A percentile compares a stretch with the other conserved stretches of the same genome.
These are phyloP conservation scores for Vitis hybrid DNA, from an alignment of 177 flowering plant genomes.

Conservation along the genomic window DNA sequence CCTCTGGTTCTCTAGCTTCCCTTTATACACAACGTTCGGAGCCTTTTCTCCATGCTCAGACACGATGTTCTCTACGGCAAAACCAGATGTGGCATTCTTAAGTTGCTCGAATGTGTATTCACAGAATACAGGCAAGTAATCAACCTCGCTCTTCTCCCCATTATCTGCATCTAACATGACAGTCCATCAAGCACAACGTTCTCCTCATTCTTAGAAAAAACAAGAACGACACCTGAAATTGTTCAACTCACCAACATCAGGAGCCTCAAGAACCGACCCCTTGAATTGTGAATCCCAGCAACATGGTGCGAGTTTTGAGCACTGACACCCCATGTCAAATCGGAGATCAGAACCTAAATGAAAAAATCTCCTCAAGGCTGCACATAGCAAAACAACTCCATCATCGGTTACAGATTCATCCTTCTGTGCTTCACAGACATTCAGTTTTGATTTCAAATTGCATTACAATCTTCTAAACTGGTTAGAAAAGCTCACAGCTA, in stretches of 20 bases:
- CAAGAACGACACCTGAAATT: not conserved
- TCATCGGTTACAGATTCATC: not conserved
- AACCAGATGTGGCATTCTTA: conserved; percentile 55
- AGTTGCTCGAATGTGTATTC: conserved; percentile 50
- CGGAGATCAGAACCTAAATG: not conserved
- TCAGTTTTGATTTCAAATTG: not conserved
- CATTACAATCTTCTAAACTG: not conserved
- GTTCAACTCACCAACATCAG: conserved; percentile 35
- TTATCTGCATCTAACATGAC: conserved; percentile 25
- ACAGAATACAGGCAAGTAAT: conserved; percentile 31
- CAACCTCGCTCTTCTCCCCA: conserved; percentile 30
- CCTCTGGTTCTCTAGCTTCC: conserved; percentile 50
- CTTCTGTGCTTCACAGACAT: not conserved
- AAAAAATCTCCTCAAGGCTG: not conserved
- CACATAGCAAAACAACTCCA: too few species aligned
- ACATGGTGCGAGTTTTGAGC: conserved; percentile 38
- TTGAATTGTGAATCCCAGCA: conserved; percentile 38
- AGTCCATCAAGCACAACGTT: not conserved
- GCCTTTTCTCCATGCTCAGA: conserved; percentile 66
- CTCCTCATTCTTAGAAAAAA: not conserved
- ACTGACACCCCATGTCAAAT: conserved; percentile 40
- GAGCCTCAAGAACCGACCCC: conserved; percentile 36
- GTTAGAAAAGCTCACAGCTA: not conserved
- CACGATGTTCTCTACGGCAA: conserved; percentile 57
- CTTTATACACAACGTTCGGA: conserved; percentile 59